Evolutionary conservation across 495 filamentous ascomycete genomes (phyloP).

Genomic region (Tuber magnatum): DNA sequence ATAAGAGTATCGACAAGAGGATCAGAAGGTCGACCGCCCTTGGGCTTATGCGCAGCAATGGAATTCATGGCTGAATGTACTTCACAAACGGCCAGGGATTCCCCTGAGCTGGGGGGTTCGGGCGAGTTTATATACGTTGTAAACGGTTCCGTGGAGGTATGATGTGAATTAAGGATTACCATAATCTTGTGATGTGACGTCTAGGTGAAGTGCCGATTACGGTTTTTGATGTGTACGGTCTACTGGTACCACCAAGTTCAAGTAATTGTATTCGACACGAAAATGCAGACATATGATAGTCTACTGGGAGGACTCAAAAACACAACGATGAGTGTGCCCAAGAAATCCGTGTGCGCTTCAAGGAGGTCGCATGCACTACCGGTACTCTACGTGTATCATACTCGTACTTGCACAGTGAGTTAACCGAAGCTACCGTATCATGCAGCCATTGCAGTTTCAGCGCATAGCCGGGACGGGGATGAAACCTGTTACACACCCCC

Average conservation of each 20-base stretch:
- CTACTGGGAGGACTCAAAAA: background rate
- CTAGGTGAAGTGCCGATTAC: background rate
- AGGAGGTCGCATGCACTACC: background rate
- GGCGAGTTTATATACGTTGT: constrained; percentile 1
- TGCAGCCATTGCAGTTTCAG: background rate
- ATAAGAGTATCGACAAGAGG: constrained; percentile 1
- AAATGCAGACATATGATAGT: background rate
- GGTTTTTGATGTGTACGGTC: background rate
- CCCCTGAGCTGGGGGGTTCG: background rate
- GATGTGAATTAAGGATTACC: background rate
- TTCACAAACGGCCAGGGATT: background rate
- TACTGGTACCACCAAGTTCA: background rate
- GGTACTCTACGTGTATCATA: background rate
- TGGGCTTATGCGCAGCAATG: background rate
- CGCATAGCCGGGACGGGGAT: background rate
- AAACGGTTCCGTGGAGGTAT: constrained; percentile 1
- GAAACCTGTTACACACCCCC: no score
- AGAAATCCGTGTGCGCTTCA: background rate
- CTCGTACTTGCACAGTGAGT: no score
- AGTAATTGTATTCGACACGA: background rate
- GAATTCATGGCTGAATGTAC: background rate
- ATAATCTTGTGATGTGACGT: background rate
- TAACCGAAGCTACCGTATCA: background rate
- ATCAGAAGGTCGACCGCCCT: background rate
- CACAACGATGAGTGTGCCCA: background rate